Evolutionary conservation across 129 eudicot species (phyloP).

Genomic region (Centaurea solstitialis): DNA sequence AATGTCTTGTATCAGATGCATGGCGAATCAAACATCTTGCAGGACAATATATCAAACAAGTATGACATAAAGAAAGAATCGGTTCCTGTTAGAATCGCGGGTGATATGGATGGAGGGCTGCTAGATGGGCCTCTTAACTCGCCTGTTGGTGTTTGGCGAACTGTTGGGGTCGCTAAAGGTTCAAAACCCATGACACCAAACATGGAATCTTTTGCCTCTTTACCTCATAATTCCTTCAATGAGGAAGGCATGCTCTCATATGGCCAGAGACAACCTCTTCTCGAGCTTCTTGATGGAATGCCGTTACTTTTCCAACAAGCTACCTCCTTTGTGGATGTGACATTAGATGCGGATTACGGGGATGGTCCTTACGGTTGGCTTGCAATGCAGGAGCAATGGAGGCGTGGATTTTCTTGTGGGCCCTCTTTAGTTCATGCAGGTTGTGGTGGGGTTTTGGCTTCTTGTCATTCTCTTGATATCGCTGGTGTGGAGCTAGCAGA

Average conservation of each 20-base stretch:
- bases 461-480: slow-evolving; percentile 89
- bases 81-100: slow-evolving; percentile 86
- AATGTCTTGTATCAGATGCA: slow-evolving; percentile 50
- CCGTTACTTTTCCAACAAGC: slow-evolving; percentile 95
- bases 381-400: slow-evolving; percentile 94
- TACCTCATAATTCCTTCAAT: slow-evolving; percentile 58
- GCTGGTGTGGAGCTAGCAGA: slow-evolving; percentile 91
- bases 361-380: slow-evolving; percentile 98
- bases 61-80: slow-evolving; percentile 76
- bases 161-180: slow-evolving; percentile 80
- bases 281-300: slow-evolving; percentile 88
- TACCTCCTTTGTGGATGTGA: slow-evolving; percentile 90
- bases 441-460: slow-evolving; percentile 94
- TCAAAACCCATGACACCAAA: slow-evolving; percentile 54
- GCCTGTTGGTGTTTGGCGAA: slow-evolving; percentile 98
- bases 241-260: slow-evolving; percentile 80
- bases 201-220: slow-evolving; percentile 59
- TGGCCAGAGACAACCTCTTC: slow-evolving; percentile 84
- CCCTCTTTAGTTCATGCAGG: slow-evolving; percentile 96
- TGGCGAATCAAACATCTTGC: slow-evolving; percentile 50
- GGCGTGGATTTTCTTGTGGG: slow-evolving; percentile 97
- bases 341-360: slow-evolving; percentile 89
- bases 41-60: slow-evolving; percentile 47
- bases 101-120: slow-evolving; percentile 73
- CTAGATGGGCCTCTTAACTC: slow-evolving; percentile 74